Base-by-base conservation (phyloP, 768 basidiomycete genomes). In the Lactarius pseudohatsudake region DNA sequence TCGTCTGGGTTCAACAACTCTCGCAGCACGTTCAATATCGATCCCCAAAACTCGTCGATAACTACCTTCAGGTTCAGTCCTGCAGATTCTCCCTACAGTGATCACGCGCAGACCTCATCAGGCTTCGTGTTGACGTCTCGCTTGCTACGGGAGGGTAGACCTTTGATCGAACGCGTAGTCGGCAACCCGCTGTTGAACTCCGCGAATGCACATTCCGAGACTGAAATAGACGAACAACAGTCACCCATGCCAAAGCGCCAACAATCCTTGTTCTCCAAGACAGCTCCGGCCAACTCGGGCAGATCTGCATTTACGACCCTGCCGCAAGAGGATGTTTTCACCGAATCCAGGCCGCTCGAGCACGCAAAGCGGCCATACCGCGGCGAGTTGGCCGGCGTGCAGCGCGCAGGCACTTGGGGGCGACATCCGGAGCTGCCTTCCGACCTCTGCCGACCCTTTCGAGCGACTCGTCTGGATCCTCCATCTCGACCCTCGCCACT, bases 401-500 rank as follows among this genome's bases (percentile, higher is more conserved):
- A 32, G 36, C 34, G 34, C 34, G 10, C 36, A 15, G 36, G 15
- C 18, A 28, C 55, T 16, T 56, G 2, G 30, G 26, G 16, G 22
- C n/a, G 20, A 26, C 22, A n/a, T 56, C 55, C 57, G 57, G 22
- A 32, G 34, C n/a, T n/a, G n/a, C 13, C n/a, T 34, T 2, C 57
- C 57, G 18, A 38, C 36, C n/a, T n/a, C 36, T 40, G n/a, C 38
- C 36, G 38, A 40, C 57, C 3, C 36, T 58, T 2, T 58, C 57
- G 9, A 38, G 57, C 36, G 36, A 32, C 32, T 58, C 57, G 57
- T 58, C 57, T 26, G 34, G 57, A 7, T 58, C 57, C 28, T 58
- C 57, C 11, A 40, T 58, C 57, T 58, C 57, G 32, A 58, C 57
- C 11, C 57, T 58, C 4, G 57, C 57, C 8, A 58, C 57, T 34